phyloP scores from a whole-genome alignment of 2,329 filamentous ascomycete genomes.

The Stagonosporopsis vannaccii region DNA sequence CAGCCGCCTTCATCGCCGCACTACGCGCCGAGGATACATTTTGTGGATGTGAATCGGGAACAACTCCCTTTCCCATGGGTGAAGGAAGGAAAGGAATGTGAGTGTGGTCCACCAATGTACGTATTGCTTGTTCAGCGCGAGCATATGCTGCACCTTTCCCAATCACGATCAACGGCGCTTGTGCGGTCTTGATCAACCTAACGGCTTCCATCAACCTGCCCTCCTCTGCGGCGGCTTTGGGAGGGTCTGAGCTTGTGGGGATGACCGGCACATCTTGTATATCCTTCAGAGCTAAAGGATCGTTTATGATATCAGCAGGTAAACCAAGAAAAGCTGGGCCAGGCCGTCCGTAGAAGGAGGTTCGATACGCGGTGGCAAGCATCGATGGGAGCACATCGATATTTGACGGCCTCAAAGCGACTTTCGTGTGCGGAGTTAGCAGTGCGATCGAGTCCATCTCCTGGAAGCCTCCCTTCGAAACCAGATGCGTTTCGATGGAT shows the following conservation, averaged over 20 bases:
- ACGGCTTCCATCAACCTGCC: slow-evolving; percentile 53
- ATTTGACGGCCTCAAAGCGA: slow-evolving; percentile 52
- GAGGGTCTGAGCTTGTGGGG: neutral
- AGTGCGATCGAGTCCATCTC: slow-evolving; percentile 64
- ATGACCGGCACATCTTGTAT: slow-evolving; percentile 18
- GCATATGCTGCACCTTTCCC: slow-evolving; percentile 65
- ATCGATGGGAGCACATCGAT: slow-evolving; percentile 57
- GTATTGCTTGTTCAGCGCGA: slow-evolving; percentile 56
- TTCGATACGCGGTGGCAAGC: slow-evolving; percentile 61
- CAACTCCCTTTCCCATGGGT: slow-evolving; percentile 66
- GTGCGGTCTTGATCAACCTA: slow-evolving; percentile 56
- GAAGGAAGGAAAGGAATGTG: slow-evolving; percentile 64
- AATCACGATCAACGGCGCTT: slow-evolving; percentile 61
- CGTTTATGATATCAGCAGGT: slow-evolving; percentile 63
- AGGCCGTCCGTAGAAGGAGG: slow-evolving; percentile 62
- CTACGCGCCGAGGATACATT: slow-evolving; percentile 64
- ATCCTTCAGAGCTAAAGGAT: slow-evolving; percentile 9
- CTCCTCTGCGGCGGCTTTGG: slow-evolving; percentile 51
- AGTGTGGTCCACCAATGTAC: slow-evolving; percentile 55
- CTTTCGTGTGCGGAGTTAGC: slow-evolving; percentile 58
- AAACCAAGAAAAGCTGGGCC: slow-evolving; percentile 63
- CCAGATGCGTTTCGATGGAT: slow-evolving; percentile 60
- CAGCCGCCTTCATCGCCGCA: slow-evolving; percentile 60
- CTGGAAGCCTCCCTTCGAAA: slow-evolving; percentile 64
- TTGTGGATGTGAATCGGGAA: slow-evolving; percentile 61